phyloP scores from a whole-genome alignment of 108 stramenopile genomes.

The Mediolabrus comicus region DNA sequence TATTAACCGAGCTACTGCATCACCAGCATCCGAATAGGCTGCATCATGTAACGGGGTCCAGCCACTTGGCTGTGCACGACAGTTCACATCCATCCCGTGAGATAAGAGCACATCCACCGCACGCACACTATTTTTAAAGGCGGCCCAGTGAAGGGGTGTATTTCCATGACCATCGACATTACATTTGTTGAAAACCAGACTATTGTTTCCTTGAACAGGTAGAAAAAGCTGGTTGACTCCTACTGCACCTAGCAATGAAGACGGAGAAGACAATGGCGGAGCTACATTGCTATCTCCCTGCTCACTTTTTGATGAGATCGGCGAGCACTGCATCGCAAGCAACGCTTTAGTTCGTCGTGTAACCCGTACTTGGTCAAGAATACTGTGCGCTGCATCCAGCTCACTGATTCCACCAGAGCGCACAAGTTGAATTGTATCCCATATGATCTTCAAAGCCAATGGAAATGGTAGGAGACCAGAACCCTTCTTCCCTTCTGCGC shows the following conservation, averaged over 20 bases:
- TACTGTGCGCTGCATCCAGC: constrained; percentile 50
- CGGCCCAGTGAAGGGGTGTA: constrained; percentile 87
- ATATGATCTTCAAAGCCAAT: constrained; percentile 31
- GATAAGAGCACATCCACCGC: constrained; percentile 68
- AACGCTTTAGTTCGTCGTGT: constrained; percentile 42
- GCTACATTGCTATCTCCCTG: background rate
- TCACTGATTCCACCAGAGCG: constrained; percentile 49
- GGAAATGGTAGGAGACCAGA: constrained; percentile 20
- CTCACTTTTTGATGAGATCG: constrained; percentile 39
- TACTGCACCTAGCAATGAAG: background rate
- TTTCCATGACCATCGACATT: constrained; percentile 84
- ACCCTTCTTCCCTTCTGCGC: background rate
- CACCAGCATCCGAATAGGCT: constrained; percentile 76
- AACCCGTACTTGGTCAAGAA: constrained; percentile 44
- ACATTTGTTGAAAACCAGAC: constrained; percentile 10
- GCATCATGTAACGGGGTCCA: constrained; percentile 90
- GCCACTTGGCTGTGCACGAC: constrained; percentile 80
- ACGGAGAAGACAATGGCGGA: background rate
- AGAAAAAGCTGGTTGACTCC: constrained; percentile 7
- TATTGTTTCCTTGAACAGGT: constrained; percentile 5
- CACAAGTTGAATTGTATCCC: constrained; percentile 36
- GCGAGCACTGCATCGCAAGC: constrained; percentile 45
- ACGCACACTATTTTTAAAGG: constrained; percentile 77
- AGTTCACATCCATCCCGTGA: constrained; percentile 72
- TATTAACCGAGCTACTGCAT: constrained; percentile 65